phyloP scores from a whole-genome alignment of 441 rosid species.

The Theobroma grandiflorum region DNA sequence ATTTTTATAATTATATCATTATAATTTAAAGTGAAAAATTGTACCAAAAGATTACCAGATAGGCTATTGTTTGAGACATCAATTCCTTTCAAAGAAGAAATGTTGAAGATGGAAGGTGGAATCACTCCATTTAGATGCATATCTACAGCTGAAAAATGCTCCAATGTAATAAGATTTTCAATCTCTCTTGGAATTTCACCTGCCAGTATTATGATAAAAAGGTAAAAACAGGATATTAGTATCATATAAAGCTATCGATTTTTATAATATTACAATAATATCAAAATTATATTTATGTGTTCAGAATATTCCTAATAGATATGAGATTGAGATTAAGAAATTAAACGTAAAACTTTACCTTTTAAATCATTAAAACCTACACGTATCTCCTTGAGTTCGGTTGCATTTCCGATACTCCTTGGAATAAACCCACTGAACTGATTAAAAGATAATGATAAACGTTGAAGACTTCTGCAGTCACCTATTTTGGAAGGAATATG shows the following conservation, averaged over 20 bases:
- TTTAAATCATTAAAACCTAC: no score
- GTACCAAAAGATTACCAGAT: slow-evolving; percentile 34
- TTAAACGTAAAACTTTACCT: background rate
- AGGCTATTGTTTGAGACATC: background rate
- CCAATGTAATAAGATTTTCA: background rate
- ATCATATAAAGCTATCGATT: no score
- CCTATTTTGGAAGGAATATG: slow-evolving; percentile 11
- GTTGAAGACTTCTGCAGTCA: background rate
- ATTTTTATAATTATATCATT: no score
- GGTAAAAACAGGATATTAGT: background rate
- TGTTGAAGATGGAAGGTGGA: slow-evolving; percentile 17
- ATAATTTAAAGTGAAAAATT: no score
- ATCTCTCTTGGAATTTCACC: slow-evolving; percentile 8
- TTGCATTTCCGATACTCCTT: background rate
- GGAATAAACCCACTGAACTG: slow-evolving; percentile 12
- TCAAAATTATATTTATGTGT: no score
- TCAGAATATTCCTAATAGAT: no score
- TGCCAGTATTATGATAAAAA: no score
- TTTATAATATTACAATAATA: no score
- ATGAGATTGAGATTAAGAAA: no score
- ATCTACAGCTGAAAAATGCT: fast-evolving
- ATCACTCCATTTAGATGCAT: background rate
- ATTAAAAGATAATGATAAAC: background rate
- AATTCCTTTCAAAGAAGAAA: background rate
- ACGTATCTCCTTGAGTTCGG: no score